These are phyloP conservation scores for Thraustochytrium sp. DNA, from an alignment of 352 stramenopile genomes.

Conservation along the genomic window DNA sequence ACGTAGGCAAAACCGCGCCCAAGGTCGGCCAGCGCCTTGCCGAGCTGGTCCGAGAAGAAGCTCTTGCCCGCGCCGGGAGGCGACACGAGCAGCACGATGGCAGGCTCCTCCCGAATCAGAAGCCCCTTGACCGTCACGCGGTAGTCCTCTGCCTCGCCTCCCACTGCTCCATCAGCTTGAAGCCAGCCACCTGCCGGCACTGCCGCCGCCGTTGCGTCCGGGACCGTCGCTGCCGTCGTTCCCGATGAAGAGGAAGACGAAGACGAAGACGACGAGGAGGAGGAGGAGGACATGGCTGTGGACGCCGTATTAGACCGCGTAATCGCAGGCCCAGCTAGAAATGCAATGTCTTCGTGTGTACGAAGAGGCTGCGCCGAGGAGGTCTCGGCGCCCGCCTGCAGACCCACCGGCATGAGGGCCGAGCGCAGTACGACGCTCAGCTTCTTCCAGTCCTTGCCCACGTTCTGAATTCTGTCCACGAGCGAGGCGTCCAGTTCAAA, in stretches of 20 bases:
- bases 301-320: too few species aligned
- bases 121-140: not conserved
- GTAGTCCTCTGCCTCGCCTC: constrained; percentile 31
- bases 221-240: too few species aligned
- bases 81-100: not conserved
- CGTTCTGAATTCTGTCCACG: not conserved
- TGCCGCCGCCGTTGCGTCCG: not conserved
- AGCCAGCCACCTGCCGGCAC: not conserved
- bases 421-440: not conserved
- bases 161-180: not conserved
- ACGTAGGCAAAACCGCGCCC: constrained; percentile 13
- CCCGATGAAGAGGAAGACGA: too few species aligned
- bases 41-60: constrained; percentile 30
- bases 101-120: not conserved
- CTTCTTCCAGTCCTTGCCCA: not conserved
- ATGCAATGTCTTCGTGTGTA: too few species aligned
- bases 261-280: too few species aligned
- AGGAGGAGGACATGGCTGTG: too few species aligned
- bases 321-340: too few species aligned
- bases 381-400: too few species aligned
- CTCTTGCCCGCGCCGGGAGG: constrained; percentile 26
- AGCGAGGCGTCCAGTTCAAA: constrained; percentile 19
- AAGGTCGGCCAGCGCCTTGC: constrained; percentile 20
- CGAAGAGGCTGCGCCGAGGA: too few species aligned
- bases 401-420: not conserved